Conservation (phyloP, 176 grass and related monocot genomes). For the Chloris gayana region DNA sequence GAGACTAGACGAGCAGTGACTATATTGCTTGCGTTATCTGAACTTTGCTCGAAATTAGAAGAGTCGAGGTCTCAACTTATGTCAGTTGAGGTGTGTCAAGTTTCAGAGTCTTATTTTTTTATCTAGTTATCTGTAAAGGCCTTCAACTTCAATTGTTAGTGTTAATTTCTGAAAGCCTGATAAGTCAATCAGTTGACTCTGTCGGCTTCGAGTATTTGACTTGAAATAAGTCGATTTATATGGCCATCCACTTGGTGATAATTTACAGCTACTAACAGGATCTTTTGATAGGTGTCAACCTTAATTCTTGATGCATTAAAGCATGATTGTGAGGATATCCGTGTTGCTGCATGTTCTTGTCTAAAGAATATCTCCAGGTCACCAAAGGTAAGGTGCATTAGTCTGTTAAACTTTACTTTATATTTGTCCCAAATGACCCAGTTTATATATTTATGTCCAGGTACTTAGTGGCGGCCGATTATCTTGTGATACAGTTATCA, state of each 20-base stretch:
- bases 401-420: constrained; percentile 27
- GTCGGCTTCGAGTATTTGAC: background rate
- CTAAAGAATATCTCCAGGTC: constrained; percentile 97
- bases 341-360: constrained; percentile 80
- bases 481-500: constrained; percentile 70
- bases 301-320: constrained; percentile 86
- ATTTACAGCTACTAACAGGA: constrained; percentile 27
- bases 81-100: constrained; percentile 46
- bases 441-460: constrained; percentile 57
- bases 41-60: constrained; percentile 91
- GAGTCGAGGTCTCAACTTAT: constrained; percentile 84
- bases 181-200: constrained; percentile 9
- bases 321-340: constrained; percentile 81
- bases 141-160: constrained; percentile 32
- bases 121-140: constrained; percentile 30
- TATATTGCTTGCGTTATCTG: constrained; percentile 87
- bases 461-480: constrained; percentile 80
- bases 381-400: constrained; percentile 62
- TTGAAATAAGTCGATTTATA: constrained; percentile 21
- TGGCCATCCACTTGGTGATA: background rate
- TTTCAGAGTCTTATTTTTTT: constrained; percentile 23
- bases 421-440: constrained; percentile 37
- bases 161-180: constrained; percentile 6
- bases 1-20: constrained; percentile 70
- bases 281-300: constrained; percentile 61